Percentiles rank a stretch among this genome's conserved stretches.
phyloP scores from a whole-genome alignment of 345 rosid species.

The Citrus reticulata region DNA sequence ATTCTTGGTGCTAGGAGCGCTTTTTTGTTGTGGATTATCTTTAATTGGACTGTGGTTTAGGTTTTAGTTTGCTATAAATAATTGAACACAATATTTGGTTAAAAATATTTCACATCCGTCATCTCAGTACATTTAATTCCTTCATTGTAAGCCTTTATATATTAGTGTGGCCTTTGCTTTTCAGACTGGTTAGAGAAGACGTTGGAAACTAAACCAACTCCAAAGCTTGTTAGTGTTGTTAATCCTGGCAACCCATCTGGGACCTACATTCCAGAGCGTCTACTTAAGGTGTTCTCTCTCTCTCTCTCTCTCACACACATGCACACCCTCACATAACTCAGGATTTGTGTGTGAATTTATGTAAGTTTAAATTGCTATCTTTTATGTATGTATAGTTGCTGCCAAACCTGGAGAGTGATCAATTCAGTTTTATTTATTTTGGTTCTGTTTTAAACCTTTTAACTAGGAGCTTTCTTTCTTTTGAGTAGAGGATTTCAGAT shows the following conservation, averaged over 20 bases:
- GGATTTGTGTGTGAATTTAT: not conserved
- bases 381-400: not conserved
- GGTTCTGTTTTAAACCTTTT: not conserved
- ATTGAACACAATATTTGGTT: not conserved
- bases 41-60: not conserved
- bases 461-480: conserved; percentile 10
- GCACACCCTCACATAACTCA: not conserved
- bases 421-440: not conserved
- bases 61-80: not conserved
- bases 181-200: conserved; percentile 88
- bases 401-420: not conserved
- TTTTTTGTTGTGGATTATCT: not conserved
- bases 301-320: not conserved
- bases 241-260: conserved; percentile 98
- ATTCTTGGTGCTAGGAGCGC: not conserved
- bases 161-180: conserved; percentile 13
- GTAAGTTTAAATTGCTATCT: not conserved
- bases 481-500: conserved; percentile 77
- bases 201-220: conserved; percentile 64
- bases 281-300: conserved; percentile 60
- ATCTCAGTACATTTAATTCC: not conserved
- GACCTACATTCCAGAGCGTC: conserved; percentile 79
- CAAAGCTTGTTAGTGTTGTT: conserved; percentile 90
- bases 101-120: not conserved
- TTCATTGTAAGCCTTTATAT: not conserved